phyloP scores from a whole-genome alignment of 305 asterid genomes.

The Ilex paraguariensis region DNA sequence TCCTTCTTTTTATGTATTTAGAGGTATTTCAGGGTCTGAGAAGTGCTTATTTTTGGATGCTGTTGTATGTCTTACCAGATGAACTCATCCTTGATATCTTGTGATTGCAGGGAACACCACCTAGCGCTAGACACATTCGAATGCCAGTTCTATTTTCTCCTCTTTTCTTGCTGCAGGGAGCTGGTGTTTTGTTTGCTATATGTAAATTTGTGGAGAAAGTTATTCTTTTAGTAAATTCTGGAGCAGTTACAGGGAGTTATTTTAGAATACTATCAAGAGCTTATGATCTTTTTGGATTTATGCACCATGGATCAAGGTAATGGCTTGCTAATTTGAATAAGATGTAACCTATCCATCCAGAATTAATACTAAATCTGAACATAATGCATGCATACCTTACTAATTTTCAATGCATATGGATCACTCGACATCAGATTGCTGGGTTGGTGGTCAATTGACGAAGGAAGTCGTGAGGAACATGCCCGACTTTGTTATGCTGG shows the following conservation, averaged over 20 bases:
- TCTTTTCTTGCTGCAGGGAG: constrained; percentile 85
- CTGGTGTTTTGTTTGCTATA: constrained; percentile 66
- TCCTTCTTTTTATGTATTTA: constrained; percentile 83
- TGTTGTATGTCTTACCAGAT: neutral
- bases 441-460: constrained; percentile 99
- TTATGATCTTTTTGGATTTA: constrained; percentile 65
- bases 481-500: constrained; percentile 72
- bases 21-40: constrained; percentile 49
- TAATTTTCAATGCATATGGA: neutral
- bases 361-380: too few species aligned
- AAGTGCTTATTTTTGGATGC: constrained; percentile 8
- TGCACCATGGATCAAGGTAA: constrained; percentile 87
- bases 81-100: constrained; percentile 11
- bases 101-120: constrained; percentile 78
- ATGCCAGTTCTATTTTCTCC: constrained; percentile 74
- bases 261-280: constrained; percentile 50
- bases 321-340: constrained; percentile 2
- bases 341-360: constrained; percentile 3
- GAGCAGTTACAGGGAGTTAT: constrained; percentile 45
- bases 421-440: constrained; percentile 46
- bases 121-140: constrained; percentile 66
- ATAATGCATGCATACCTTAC: too few species aligned
- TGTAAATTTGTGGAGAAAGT: constrained; percentile 59
- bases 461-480: constrained; percentile 89
- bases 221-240: constrained; percentile 28